These are phyloP conservation scores for Penicillium desertorum DNA, from an alignment of 495 filamentous ascomycete genomes.

Conservation along the genomic window DNA sequence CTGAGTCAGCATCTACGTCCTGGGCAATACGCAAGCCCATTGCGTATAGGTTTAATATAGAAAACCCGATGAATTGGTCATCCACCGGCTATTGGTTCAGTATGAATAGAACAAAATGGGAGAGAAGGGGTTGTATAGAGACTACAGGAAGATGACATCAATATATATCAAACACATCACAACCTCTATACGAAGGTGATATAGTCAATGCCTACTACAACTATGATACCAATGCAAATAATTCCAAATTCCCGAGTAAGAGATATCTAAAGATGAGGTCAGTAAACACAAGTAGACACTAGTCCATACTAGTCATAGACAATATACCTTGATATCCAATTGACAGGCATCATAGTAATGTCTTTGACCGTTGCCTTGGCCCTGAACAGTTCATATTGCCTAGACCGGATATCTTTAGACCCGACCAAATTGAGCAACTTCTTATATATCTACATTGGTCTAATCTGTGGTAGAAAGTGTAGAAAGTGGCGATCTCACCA, in stretches of 20 bases:
- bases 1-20: constrained; percentile 1
- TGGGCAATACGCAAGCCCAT: not conserved
- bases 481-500: not conserved
- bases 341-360: not conserved
- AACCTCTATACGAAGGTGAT: too few species aligned
- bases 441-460: not conserved
- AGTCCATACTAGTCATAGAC: not conserved
- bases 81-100: not conserved
- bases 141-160: not conserved
- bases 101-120: not conserved
- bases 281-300: not conserved
- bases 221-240: not conserved
- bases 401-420: not conserved
- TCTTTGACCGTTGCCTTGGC: not conserved
- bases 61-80: not conserved
- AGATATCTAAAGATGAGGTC: not conserved
- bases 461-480: not conserved
- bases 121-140: not conserved
- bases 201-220: not conserved
- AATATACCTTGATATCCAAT: not conserved
- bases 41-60: not conserved
- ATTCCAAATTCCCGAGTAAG: not conserved
- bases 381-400: not conserved
- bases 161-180: not conserved
- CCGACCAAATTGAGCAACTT: not conserved